phyloP scores from a whole-genome alignment of 1,284 basidiomycete species.

The Apiotrichum mycotoxinovorans region DNA sequence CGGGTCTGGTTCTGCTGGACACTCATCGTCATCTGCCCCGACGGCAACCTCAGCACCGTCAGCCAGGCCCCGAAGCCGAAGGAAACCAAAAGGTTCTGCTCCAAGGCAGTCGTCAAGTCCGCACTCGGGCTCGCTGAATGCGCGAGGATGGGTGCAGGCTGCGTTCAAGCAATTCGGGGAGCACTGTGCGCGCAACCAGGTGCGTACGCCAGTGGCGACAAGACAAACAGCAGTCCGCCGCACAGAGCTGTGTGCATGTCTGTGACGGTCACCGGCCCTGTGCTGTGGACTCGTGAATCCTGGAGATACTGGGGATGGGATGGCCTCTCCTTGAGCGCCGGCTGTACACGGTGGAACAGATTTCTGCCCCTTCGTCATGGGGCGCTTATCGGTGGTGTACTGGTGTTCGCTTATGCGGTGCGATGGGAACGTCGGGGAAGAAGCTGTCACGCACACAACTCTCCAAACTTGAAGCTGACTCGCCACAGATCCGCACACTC shows the following conservation, averaged over 20 bases:
- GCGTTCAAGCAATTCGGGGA: conserved; percentile 46
- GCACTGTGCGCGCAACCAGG: conserved; percentile 50
- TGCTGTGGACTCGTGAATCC: no score
- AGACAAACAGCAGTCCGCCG: not conserved
- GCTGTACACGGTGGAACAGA: no score
- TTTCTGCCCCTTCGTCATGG: no score
- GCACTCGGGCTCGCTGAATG: not conserved
- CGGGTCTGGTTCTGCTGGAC: not conserved
- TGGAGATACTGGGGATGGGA: no score
- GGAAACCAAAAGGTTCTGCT: not conserved
- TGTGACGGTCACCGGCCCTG: not conserved
- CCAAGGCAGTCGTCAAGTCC: not conserved
- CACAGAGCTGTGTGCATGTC: not conserved
- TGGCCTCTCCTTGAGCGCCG: no score
- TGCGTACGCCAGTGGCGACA: conserved; percentile 12
- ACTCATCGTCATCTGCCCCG: not conserved
- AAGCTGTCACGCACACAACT: not conserved
- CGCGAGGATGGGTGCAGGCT: conserved; percentile 3
- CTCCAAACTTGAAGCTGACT: not conserved
- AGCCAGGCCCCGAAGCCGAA: not conserved
- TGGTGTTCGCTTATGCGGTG: no score
- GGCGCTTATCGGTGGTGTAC: no score
- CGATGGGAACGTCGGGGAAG: not conserved
- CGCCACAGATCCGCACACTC: conserved; percentile 77
- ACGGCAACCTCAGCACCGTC: not conserved